Evolutionary conservation across 1,284 basidiomycete species (phyloP), one percentile per base, ranked within the genome.

Genomic region (Fomitopsis pinicola): DNA sequence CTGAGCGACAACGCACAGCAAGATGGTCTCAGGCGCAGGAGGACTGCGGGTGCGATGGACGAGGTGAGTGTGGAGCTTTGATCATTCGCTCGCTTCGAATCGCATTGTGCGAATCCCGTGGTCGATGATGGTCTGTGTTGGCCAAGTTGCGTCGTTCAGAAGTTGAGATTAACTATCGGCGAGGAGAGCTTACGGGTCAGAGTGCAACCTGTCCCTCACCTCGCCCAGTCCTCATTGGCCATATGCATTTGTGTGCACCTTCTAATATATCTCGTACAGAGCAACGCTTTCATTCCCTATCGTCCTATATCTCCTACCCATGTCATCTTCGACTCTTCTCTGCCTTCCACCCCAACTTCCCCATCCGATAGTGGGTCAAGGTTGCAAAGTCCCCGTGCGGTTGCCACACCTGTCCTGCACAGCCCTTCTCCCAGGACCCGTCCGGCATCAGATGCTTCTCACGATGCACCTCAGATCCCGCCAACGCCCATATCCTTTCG

Each of bases 291-390:
- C 42, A 75, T 82, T 52, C 74, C 82, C 1, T 80, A 80, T 64
- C 70, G 75, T 15, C 76, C 80, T 1, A 73, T 82, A 58, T 72
- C 77, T 8, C 80, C 82, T 15, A 81, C 81, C 2, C 81, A 84
- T 63, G 76, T 83, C 15, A 64, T 84, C 3, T 75, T 78, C 36
- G 79, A 83, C 64, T 63, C 77, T 28, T 78, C 81, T 36, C 70
- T 73, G 30, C 72, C 77, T 15, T 64, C 77, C 7, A 78, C 80
- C 8, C 72, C 76, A 1, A 64, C 66, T 1, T 75, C 78, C 17
- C 15, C 57, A 36, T 53, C 17, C 54, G 58, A 8, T 60, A 45
- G 14, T 52, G 42, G 22, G 42, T 64, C 59, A 5, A 58, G 40
- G 19, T 50, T 36, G 9, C 64, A 50, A 36, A 68, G 62, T 62